Evolutionary conservation across 257 asterid genomes (phyloP).

Genomic region (Lycium barbarum): DNA sequence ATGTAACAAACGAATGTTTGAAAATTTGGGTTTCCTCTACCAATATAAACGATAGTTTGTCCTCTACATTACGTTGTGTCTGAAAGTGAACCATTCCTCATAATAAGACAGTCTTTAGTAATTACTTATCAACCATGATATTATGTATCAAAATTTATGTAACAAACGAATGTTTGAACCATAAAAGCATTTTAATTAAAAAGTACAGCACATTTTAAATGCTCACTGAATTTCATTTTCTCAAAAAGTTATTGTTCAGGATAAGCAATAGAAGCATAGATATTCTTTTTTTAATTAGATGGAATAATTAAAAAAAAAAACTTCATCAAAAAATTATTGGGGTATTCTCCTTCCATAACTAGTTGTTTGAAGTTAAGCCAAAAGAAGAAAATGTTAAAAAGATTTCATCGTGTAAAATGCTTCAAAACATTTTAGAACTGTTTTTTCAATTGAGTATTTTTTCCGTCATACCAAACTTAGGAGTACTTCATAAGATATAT

Average conservation of each 20-base stretch:
- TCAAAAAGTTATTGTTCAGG: neutral
- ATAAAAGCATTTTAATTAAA: neutral
- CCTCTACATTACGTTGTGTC: neutral
- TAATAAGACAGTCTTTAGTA: neutral
- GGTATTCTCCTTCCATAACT: neutral
- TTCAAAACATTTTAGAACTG: neutral
- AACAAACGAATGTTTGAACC: neutral
- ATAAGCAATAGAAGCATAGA: neutral
- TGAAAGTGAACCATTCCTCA: neutral
- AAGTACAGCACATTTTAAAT: neutral
- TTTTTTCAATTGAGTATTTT: neutral
- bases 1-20: neutral
- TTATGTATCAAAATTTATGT: neutral
- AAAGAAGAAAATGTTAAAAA: neutral
- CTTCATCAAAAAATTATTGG: no score
- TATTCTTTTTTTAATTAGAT: neutral
- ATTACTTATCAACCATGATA: neutral
- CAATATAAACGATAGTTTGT: no score
- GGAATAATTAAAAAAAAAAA: no score
- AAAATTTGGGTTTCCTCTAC: no score
- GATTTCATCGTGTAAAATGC: neutral
- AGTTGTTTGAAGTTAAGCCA: neutral
- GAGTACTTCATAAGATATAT: neutral
- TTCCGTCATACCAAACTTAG: neutral
- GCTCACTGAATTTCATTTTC: neutral